These are phyloP conservation scores for Ganoderma boninense DNA, from an alignment of 1,284 basidiomycete species.

Conservation along the genomic window DNA sequence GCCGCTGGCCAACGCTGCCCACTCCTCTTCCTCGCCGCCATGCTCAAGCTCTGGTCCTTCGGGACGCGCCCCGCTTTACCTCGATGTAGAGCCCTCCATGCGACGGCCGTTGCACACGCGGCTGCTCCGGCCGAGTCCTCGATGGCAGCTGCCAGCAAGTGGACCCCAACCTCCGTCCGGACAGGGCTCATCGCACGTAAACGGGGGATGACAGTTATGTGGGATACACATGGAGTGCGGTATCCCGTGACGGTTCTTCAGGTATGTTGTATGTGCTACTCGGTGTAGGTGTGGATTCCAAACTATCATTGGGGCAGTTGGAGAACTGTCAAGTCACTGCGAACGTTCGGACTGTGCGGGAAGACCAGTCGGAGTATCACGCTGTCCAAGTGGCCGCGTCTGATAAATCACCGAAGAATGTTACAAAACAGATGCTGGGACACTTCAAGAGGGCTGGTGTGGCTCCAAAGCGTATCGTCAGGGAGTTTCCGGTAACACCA, in stretches of 20 bases:
- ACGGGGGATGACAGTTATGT: slow-evolving; percentile 95
- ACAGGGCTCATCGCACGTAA: slow-evolving; percentile 97
- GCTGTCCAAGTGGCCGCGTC: slow-evolving; percentile 88
- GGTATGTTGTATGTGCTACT: slow-evolving; percentile 54
- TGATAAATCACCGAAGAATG: slow-evolving; percentile 72
- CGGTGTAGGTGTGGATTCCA: background rate
- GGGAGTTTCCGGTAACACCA: slow-evolving; percentile 89
- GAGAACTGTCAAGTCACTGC: slow-evolving; percentile 89
- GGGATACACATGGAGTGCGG: slow-evolving; percentile 89
- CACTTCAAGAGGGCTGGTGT: slow-evolving; percentile 90
- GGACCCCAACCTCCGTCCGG: slow-evolving; percentile 88
- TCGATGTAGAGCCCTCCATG: slow-evolving; percentile 49
- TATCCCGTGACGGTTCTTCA: slow-evolving; percentile 95
- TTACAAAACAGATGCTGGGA: slow-evolving; percentile 81
- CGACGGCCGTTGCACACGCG: slow-evolving; percentile 47
- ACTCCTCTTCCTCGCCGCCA: slow-evolving; percentile 35
- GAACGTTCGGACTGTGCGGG: slow-evolving; percentile 70
- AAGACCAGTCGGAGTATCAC: slow-evolving; percentile 79
- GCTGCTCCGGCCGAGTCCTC: slow-evolving; percentile 42
- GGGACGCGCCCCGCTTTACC: slow-evolving; percentile 47
- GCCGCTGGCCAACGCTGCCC: slow-evolving; percentile 3
- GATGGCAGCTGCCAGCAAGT: slow-evolving; percentile 55
- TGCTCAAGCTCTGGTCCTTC: slow-evolving; percentile 62
- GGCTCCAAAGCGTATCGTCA: slow-evolving; percentile 86
- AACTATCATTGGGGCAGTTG: slow-evolving; percentile 53